Evolutionary conservation across 495 filamentous ascomycete genomes (phyloP).

Genomic region (Penicillium desertorum): DNA sequence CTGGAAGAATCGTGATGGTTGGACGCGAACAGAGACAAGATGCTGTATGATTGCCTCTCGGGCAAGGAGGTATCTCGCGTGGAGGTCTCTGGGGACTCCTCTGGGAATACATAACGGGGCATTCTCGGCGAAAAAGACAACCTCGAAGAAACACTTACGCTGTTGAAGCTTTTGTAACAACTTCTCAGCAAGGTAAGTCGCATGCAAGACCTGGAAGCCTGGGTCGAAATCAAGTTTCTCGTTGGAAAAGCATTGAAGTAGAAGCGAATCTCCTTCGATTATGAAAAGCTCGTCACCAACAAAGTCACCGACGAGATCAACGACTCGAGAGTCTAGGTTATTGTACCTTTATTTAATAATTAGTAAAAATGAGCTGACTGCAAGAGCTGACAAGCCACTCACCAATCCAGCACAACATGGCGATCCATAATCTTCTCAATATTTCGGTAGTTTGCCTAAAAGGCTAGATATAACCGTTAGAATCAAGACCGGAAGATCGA

Average conservation of each 20-base stretch:
- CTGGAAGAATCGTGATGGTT: neutral
- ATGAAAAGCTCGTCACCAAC: slow-evolving; percentile 70
- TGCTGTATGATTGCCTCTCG: slow-evolving; percentile 63
- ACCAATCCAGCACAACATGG: neutral
- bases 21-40: slow-evolving; percentile 35
- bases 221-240: slow-evolving; percentile 58
- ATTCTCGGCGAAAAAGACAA: slow-evolving; percentile 62
- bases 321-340: slow-evolving; percentile 17
- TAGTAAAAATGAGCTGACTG: neutral
- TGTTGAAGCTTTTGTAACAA: slow-evolving; percentile 58
- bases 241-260: slow-evolving; percentile 60
- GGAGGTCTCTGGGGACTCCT: neutral
- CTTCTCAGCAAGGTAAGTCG: slow-evolving; percentile 63
- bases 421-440: neutral
- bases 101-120: slow-evolving; percentile 17
- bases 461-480: neutral
- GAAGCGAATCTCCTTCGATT: slow-evolving; percentile 70
- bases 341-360: slow-evolving; percentile 18
- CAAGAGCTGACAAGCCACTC: neutral
- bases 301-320: slow-evolving; percentile 61
- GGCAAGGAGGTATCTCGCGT: slow-evolving; percentile 58
- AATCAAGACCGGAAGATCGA: neutral
- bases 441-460: neutral
- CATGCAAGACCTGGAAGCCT: slow-evolving; percentile 73
- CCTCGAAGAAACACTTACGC: slow-evolving; percentile 65